These are phyloP conservation scores for Eleusine indica DNA, from an alignment of 176 grass and related monocot genomes.

Conservation along the genomic window DNA sequence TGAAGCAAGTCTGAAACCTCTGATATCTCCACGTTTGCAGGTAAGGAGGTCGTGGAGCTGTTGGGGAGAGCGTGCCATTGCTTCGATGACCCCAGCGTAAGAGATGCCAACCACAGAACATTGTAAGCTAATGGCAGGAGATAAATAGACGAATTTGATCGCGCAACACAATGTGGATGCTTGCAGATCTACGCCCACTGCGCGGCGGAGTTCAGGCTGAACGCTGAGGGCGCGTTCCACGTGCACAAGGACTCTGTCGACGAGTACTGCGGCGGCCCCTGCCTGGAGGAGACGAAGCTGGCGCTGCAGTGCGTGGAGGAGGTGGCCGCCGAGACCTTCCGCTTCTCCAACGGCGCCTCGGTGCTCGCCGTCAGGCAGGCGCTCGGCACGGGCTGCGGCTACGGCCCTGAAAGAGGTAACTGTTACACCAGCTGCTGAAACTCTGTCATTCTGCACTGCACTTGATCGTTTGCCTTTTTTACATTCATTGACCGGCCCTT, in stretches of 20 bases:
- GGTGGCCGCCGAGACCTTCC: slow-evolving; percentile 51
- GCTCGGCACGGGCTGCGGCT: slow-evolving; percentile 51
- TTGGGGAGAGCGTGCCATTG: slow-evolving; percentile 51
- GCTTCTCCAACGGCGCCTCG: slow-evolving; percentile 66
- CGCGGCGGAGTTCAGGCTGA: slow-evolving; percentile 44
- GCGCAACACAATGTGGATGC: background rate
- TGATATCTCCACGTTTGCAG: slow-evolving; percentile 13
- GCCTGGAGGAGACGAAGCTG: slow-evolving; percentile 59
- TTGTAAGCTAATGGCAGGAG: background rate
- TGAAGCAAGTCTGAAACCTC: background rate
- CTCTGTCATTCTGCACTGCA: background rate
- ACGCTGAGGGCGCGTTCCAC: slow-evolving; percentile 52
- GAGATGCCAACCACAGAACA: background rate
- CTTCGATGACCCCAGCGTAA: slow-evolving; percentile 57
- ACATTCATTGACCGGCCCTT: background rate
- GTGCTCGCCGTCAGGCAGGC: slow-evolving; percentile 46
- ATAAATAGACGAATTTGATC: background rate
- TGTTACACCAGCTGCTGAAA: background rate
- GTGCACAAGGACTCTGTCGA: slow-evolving; percentile 51
- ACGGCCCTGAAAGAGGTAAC: slow-evolving; percentile 45
- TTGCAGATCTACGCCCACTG: slow-evolving; percentile 57
- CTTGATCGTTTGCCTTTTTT: background rate
- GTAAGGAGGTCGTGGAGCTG: slow-evolving; percentile 21
- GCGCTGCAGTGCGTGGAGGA: slow-evolving; percentile 67
- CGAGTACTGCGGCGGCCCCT: slow-evolving; percentile 62